Base-by-base conservation (phyloP, 768 basidiomycete genomes). In the Collybia mongolica region DNA sequence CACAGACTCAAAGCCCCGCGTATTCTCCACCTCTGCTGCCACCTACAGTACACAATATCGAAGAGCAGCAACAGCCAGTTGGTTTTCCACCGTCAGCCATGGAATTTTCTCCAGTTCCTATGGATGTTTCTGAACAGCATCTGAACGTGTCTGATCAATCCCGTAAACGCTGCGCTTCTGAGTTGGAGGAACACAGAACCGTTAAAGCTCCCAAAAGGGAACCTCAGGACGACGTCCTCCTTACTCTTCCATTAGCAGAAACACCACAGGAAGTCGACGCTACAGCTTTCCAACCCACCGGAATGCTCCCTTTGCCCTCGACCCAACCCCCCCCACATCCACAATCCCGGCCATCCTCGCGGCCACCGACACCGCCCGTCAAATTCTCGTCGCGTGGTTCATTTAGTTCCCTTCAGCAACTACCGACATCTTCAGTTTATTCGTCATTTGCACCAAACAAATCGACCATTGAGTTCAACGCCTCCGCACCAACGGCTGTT, bases 191-290 rank as follows among this genome's bases (percentile, higher is more conserved):
- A 42, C 72, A 71, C 12, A 70, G 77, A 17, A 70, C 62, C 18
- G 65, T 72, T 29, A 78, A 77, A 59, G 70, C 73, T 15, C 64
- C 75, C 38, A 80, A 80, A 60, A 60, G 73, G 48, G 79, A 80
- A 52, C 76, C 76, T 24, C 69, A 66, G 54, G 79, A 80, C 23
- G 74, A 76, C 44, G 47, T 61, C 1, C 65, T 67, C 12, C 57
- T 77, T 35, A 60, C 65, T 28, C 46, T 69, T 23, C 49, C 64
- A 32, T 45, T 57, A 23, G 20, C 52, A 6, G 51, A 56, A 40
- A 44, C 55, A 36, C 49, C 57, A 15, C 52, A 55, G 22, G 54
- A 55, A 15, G 48, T 52, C 20, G 38, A 46, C 9, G 49, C 48
- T 8, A 43, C 54, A 23, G 37, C 53, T 15, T 64, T 60, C 26